Conservation (phyloP, 2,329 filamentous ascomycete genomes). For the Fusarium domesticum region DNA sequence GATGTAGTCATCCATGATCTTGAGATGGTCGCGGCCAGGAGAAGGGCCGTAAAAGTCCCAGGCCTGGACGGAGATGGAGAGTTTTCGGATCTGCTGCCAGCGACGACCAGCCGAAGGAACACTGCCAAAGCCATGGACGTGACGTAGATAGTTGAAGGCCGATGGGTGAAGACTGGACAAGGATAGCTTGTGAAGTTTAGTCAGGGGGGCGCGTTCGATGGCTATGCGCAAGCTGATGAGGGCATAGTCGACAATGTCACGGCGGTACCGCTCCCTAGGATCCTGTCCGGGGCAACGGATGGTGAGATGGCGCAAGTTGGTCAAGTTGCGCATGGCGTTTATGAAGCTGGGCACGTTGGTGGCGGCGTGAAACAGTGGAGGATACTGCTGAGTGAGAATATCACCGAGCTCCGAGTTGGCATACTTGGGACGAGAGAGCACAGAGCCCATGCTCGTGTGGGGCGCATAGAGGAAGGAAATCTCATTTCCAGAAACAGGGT, state of each 20-base stretch:
- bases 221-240: conserved; percentile 84
- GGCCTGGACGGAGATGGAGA: conserved; percentile 69
- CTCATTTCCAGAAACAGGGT: conserved; percentile 73
- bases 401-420: conserved; percentile 76
- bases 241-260: conserved; percentile 81
- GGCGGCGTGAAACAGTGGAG: conserved; percentile 83
- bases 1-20: conserved; percentile 79
- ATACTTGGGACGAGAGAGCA: conserved; percentile 69
- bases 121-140: conserved; percentile 69
- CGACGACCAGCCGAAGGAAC: conserved; percentile 67
- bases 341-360: conserved; percentile 86
- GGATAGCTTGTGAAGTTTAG: conserved; percentile 65
- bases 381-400: conserved; percentile 81
- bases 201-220: conserved; percentile 68
- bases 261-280: conserved; percentile 65
- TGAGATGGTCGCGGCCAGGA: conserved; percentile 66
- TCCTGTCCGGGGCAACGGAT: conserved; percentile 74
- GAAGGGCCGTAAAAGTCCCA: conserved; percentile 61
- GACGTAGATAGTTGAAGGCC: conserved; percentile 74
- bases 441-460: conserved; percentile 62
- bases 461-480: conserved; percentile 80
- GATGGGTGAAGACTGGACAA: conserved; percentile 71
- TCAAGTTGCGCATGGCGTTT: conserved; percentile 64
- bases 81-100: conserved; percentile 74
- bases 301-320: conserved; percentile 69